Base-by-base conservation (phyloP, 2,329 filamentous ascomycete genomes). In the Alternaria rosae region DNA sequence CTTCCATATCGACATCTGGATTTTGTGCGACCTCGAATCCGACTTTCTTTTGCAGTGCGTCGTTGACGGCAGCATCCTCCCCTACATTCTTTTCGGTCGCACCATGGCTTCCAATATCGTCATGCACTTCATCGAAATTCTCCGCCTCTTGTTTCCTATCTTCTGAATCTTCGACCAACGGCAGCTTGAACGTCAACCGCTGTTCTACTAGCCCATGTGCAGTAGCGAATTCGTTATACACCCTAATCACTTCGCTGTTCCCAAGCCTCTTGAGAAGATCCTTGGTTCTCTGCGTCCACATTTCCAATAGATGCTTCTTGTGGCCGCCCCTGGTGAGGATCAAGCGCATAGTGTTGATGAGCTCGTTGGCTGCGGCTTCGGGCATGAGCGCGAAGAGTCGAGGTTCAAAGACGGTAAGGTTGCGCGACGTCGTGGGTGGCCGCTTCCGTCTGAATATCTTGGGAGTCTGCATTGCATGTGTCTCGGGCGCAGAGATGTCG, bases 151-250 rank as follows among this genome's bases (percentile, higher is more conserved):
- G 12, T 3, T 32, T 21, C 9, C 26, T 42, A n/a, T 9, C 47
- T 11, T 2, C 28, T 4, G 11, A 20, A 2, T 50, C 47, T 3
- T 12, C 28, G 28, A 64, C 25, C 6, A 59, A 12, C 1, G 64
- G 64, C 28, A 66, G n/a, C n/a, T 50, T 52, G 21, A 38, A 62
- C 9, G 57, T 21, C 20, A 23, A 9, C 21, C 57, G 35, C 10
- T 42, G 7, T 17, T 55, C 57, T 0, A 12, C 6, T 4, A 25
- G 41, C 4, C 41, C 32, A 10, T 55, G 42, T n/a, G 30, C 30
- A 28, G 8, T 55, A 20, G 52, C 25, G 4, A 60, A 60, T 3
- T 35, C 21, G 4, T 28, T 42, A n/a, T 60, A 60, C 20, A 47
- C 20, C 13, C 17, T 48, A 6, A 20, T 15, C 1, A 17, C 25